phyloP scores from a whole-genome alignment of 139 green algal genomes.

The Micractinium conductrix region DNA sequence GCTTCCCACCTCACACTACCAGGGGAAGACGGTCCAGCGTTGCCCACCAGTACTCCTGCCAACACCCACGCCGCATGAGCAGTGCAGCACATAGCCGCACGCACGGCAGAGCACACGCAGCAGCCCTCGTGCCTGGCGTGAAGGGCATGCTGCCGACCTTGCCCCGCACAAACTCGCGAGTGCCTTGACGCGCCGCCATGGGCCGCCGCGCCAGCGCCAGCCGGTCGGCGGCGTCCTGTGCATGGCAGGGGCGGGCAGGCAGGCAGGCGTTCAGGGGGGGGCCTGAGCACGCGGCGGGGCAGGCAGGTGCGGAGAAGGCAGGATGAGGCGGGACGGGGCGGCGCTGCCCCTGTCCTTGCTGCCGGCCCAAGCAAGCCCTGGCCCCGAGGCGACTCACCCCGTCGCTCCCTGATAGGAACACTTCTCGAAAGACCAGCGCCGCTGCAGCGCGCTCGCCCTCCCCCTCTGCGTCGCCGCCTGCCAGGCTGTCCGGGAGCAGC shows the following conservation, averaged over 20 bases:
- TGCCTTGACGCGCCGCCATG: conserved; percentile 42
- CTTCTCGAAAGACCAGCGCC: conserved; percentile 37
- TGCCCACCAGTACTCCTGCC: too few species aligned
- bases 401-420: conserved; percentile 35
- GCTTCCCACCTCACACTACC: too few species aligned
- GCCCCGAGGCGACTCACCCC: conserved; percentile 14
- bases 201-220: conserved; percentile 35
- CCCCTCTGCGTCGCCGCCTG: neutral
- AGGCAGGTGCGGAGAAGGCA: too few species aligned
- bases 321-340: too few species aligned
- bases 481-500: conserved; percentile 40
- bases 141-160: conserved; percentile 68
- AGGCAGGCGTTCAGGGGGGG: too few species aligned
- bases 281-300: too few species aligned
- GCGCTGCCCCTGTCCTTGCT: too few species aligned
- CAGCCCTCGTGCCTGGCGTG: conserved; percentile 52
- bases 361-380: too few species aligned
- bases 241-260: neutral
- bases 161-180: conserved; percentile 64
- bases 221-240: neutral
- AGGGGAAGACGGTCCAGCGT: too few species aligned
- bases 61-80: too few species aligned
- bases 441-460: neutral
- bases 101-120: neutral
- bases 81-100: too few species aligned